Conservation (phyloP, 2,329 filamentous ascomycete species). For the Xylaria arbuscula region DNA sequence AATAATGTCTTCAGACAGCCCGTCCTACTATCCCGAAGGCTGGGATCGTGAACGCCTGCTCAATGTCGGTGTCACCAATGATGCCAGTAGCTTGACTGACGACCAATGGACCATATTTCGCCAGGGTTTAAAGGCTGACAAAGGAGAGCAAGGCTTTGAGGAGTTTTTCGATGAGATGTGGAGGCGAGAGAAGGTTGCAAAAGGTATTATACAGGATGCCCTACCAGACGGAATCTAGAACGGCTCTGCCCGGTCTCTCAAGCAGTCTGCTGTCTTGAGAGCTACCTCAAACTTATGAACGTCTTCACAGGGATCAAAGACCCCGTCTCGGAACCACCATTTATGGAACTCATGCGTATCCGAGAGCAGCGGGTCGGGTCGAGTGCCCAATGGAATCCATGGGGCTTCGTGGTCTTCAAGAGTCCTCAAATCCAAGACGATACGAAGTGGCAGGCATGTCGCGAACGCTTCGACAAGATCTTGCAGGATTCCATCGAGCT, state of each 20-base stretch:
- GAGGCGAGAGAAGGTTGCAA: slow-evolving; percentile 24
- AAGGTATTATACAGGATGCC: slow-evolving; percentile 18
- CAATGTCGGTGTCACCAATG: slow-evolving; percentile 28
- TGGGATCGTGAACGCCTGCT: slow-evolving; percentile 39
- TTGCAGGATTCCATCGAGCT: slow-evolving; percentile 22
- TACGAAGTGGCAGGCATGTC: slow-evolving; percentile 32
- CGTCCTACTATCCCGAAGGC: slow-evolving; percentile 35
- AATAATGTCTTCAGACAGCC: slow-evolving; percentile 25
- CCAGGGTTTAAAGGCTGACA: slow-evolving; percentile 34
- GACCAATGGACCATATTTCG: slow-evolving; percentile 30
- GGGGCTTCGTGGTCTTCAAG: slow-evolving; percentile 39
- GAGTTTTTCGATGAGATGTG: slow-evolving; percentile 36
- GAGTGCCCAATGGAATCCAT: slow-evolving; percentile 31
- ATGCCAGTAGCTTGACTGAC: slow-evolving; percentile 13
- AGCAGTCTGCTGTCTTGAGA: not conserved
- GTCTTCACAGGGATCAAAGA: slow-evolving; percentile 20
- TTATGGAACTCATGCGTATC: slow-evolving; percentile 35
- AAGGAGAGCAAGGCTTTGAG: slow-evolving; percentile 34
- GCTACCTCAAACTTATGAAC: not conserved
- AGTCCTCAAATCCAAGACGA: slow-evolving; percentile 34
- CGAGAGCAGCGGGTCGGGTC: slow-evolving; percentile 26
- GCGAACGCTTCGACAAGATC: slow-evolving; percentile 34
- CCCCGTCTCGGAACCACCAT: slow-evolving; percentile 31
- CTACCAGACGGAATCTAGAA: not conserved
- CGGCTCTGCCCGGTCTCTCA: not conserved